Conservation (phyloP, 805 yeast genomes). For the Nakazawaea pomicola region DNA sequence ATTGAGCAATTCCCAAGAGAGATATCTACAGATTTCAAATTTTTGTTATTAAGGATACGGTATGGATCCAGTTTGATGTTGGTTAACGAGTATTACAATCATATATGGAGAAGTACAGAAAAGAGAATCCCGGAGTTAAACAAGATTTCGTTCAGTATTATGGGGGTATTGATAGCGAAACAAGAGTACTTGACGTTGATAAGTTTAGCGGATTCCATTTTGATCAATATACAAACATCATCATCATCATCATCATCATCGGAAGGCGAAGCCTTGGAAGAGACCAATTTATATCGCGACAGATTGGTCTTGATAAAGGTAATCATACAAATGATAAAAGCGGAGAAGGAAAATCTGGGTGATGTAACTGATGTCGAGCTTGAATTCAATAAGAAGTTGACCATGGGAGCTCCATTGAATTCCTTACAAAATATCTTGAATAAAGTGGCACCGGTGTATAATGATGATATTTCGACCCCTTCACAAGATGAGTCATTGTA, state of each 20-base stretch:
- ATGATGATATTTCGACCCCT: conserved; percentile 8
- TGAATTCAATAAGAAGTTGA: not conserved
- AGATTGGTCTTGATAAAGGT: conserved; percentile 6
- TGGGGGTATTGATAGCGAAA: conserved; percentile 21
- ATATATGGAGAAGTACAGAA: conserved; percentile 26
- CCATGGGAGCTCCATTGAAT: not conserved
- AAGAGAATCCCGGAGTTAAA: conserved; percentile 7
- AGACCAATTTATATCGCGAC: too few species aligned
- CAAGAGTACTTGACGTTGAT: conserved; percentile 23
- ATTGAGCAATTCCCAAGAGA: conserved; percentile 15
- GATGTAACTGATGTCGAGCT: not conserved
- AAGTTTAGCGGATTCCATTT: conserved; percentile 16
- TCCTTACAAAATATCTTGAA: conserved; percentile 14
- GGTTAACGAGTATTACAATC: conserved; percentile 39
- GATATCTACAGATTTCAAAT: conserved; percentile 20
- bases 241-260: not conserved
- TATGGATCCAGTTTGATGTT: conserved; percentile 36
- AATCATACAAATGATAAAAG: not conserved
- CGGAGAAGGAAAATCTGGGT: not conserved
- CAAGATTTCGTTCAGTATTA: conserved; percentile 18
- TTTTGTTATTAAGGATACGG: conserved; percentile 35
- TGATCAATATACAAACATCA: conserved; percentile 10
- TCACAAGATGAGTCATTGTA: not conserved
- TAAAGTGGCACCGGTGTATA: conserved; percentile 15
- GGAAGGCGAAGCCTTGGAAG: too few species aligned